Base-by-base conservation (phyloP, 352 stramenopile genomes). In the Lagenidium sp. region DNA sequence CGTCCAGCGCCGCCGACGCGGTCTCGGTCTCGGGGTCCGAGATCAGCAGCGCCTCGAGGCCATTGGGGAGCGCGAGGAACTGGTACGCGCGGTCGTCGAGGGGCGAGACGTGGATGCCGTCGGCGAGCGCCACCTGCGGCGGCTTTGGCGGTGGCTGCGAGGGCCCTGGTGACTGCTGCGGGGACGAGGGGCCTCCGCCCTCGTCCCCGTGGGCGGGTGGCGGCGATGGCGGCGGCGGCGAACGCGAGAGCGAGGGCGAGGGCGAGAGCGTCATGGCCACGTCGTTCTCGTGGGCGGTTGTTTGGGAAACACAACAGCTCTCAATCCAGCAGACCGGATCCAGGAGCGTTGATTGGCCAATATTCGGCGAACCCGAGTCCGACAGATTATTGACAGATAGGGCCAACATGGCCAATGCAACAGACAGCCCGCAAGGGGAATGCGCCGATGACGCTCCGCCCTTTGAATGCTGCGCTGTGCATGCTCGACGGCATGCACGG, bases 21-120 rank as follows among this genome's bases (percentile, higher is more conserved):
- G 86, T 80, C 20, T 92, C 90, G 4, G 81, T 79, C n/a, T 63
- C 57, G 0, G 68, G 51, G 60, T 97, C 88, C 28, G 64, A 86
- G 31, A 88, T 73, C 16, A 96, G 34, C 0, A 97, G 46, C 16
- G 80, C 69, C 6, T 51, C 45, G 1, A 96, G 50, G 0, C 68
- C 71, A 47, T 96, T 82, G n/a, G 55, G 79, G 13, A 96, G 56
- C 23, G 59, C 65, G 26, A 86, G 60, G 12, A 65, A 53, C n/a
- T 67, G 50, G 55, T 94, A 96, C 26, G 68, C 30, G 16, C 83
- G 64, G 47, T 91, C 57, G 62, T 96, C 86, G 11, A 68, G 36
- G 15, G 76, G 35, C n/a, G 55, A 65, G 36, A 53, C 51, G 57
- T 42, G 53, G 54, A 72, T 57, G 30, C 62, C 62, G 29, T 72